Evolutionary conservation across 2,329 filamentous ascomycete species (phyloP).

Genomic region (Penicillium capsulatum): DNA sequence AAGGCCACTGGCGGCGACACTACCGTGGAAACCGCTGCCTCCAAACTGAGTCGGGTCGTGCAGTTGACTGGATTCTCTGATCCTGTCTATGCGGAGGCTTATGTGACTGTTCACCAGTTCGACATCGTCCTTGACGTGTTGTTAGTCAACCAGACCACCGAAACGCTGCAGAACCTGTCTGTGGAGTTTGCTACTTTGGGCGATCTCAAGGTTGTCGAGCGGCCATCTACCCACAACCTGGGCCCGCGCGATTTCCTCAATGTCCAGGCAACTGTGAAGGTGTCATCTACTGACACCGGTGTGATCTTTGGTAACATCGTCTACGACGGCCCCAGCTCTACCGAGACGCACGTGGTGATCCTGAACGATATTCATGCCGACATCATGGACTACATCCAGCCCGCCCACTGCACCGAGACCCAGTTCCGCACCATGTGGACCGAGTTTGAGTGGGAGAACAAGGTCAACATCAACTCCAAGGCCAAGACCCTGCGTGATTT

Average conservation of each 20-base stretch:
- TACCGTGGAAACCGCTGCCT: slow-evolving; percentile 77
- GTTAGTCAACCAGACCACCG: slow-evolving; percentile 92
- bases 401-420: slow-evolving; percentile 91
- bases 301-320: slow-evolving; percentile 99
- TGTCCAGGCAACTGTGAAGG: slow-evolving; percentile 97
- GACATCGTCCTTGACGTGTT: slow-evolving; percentile 96
- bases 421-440: slow-evolving; percentile 99
- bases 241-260: slow-evolving; percentile 96
- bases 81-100: slow-evolving; percentile 96
- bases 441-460: slow-evolving; percentile 99
- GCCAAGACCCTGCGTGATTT: slow-evolving; percentile 88
- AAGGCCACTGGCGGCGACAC: slow-evolving; percentile 90
- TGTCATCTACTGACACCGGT: slow-evolving; percentile 94
- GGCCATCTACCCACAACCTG: slow-evolving; percentile 92
- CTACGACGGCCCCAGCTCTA: slow-evolving; percentile 88
- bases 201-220: slow-evolving; percentile 95
- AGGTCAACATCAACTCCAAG: slow-evolving; percentile 99
- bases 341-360: slow-evolving; percentile 94
- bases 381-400: slow-evolving; percentile 99
- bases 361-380: slow-evolving; percentile 97
- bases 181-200: slow-evolving; percentile 98
- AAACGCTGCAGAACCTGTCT: slow-evolving; percentile 93
- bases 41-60: slow-evolving; percentile 92
- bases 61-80: slow-evolving; percentile 98
- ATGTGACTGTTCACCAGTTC: slow-evolving; percentile 98